Conservation (phyloP, 495 filamentous ascomycete species). For the Hypoxylon lenormandii region DNA sequence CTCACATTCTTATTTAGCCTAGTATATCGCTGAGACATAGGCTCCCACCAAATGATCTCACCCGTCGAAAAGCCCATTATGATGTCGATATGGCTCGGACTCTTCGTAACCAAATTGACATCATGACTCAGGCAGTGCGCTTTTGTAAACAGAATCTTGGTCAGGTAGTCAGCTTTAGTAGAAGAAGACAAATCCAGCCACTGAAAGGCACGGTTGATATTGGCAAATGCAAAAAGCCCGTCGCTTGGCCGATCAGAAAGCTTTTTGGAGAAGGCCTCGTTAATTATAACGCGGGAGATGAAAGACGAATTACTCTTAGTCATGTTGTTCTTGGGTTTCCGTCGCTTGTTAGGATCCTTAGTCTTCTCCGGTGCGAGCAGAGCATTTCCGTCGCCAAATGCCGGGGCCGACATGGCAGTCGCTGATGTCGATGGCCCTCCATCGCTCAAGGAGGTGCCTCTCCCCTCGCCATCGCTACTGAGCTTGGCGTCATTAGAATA, state of each 20-base stretch:
- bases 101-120: conserved; percentile 85
- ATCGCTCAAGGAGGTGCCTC: conserved; percentile 59
- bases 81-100: conserved; percentile 81
- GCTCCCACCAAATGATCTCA: conserved; percentile 99
- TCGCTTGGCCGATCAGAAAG: conserved; percentile 80
- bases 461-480: conserved; percentile 61
- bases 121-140: conserved; percentile 96
- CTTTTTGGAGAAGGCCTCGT: conserved; percentile 81
- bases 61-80: conserved; percentile 95
- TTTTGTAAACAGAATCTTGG: conserved; percentile 95
- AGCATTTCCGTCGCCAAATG: conserved; percentile 89
- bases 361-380: conserved; percentile 68
- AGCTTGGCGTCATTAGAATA: conserved; percentile 68
- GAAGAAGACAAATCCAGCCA: conserved; percentile 70
- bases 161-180: conserved; percentile 81
- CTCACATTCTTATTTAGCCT: conserved; percentile 93
- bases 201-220: conserved; percentile 92
- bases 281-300: conserved; percentile 91
- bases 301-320: conserved; percentile 98
- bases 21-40: conserved; percentile 93
- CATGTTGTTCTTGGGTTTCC: conserved; percentile 97
- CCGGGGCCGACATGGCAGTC: conserved; percentile 64
- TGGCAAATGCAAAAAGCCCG: conserved; percentile 89
- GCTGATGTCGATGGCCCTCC: conserved; percentile 46
- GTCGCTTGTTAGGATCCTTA: conserved; percentile 82